Evolutionary conservation across 306 rosid species (phyloP).

Genomic region (Cucumis hystrix): DNA sequence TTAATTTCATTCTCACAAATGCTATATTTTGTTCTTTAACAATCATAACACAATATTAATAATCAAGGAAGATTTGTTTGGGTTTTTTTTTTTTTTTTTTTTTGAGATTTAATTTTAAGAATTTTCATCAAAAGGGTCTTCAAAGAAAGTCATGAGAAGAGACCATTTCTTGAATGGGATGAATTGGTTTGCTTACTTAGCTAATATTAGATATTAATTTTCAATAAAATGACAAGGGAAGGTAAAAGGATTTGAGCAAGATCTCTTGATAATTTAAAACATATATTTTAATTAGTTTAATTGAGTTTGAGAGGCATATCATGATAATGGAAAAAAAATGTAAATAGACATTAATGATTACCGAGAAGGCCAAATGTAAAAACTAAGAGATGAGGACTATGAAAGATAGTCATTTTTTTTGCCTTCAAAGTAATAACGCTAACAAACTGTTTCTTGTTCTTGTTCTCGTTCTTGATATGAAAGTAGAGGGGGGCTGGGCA

Average conservation of each 20-base stretch:
- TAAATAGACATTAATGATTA: constrained; percentile 1
- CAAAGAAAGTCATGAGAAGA: neutral
- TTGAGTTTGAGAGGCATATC: no score
- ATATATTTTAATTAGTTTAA: no score
- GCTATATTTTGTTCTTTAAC: no score
- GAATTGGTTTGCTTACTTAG: neutral
- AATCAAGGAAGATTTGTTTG: no score
- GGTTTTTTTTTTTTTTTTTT: no score
- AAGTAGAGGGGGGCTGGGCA: constrained; percentile 8
- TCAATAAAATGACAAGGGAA: no score
- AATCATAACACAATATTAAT: no score
- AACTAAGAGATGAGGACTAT: constrained; percentile 28
- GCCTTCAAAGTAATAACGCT: neutral
- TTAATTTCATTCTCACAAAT: neutral
- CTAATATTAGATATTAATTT: no score
- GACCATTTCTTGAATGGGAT: neutral
- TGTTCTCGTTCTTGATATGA: neutral
- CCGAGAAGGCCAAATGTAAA: constrained; percentile 75
- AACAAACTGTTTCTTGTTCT: neutral
- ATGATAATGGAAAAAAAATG: neutral
- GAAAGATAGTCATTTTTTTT: constrained; percentile 23
- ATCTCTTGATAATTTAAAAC: no score
- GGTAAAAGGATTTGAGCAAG: no score
- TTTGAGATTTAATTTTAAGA: neutral
- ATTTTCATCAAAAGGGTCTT: neutral